A percentile compares a stretch with the other conserved stretches of the same genome.
Conservation (phyloP, 441 rosid genomes). For the Eutrema salsugineum region DNA sequence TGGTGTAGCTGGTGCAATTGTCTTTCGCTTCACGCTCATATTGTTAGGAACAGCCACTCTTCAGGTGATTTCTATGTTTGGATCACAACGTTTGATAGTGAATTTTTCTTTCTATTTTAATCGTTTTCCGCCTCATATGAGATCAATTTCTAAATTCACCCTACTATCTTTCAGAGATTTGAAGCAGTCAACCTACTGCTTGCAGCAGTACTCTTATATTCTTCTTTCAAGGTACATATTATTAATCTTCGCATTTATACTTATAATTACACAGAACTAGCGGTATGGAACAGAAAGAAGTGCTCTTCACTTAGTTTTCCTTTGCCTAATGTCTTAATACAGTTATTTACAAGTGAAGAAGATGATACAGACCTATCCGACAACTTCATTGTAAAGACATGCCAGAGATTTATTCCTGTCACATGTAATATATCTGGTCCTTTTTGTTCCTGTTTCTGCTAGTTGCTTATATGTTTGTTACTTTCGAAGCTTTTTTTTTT, state of each 20-base stretch:
- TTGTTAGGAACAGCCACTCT: conserved; percentile 87
- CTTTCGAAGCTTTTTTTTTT: conserved; percentile 8
- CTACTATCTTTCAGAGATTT: conserved; percentile 55
- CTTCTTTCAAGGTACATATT: conserved; percentile 73
- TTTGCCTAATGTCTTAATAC: conserved; percentile 8
- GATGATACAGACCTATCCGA: conserved; percentile 78
- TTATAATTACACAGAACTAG: background rate
- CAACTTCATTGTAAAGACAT: conserved; percentile 87
- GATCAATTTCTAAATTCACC: background rate
- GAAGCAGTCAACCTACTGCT: conserved; percentile 77
- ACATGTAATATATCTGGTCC: conserved; percentile 51
- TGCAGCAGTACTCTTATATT: conserved; percentile 78
- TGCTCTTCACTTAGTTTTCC: background rate
- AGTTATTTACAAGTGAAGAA: conserved; percentile 80
- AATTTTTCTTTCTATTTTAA: background rate
- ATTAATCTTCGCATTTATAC: conserved; percentile 26
- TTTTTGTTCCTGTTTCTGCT: background rate
- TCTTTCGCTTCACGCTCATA: conserved; percentile 74
- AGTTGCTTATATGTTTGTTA: background rate
- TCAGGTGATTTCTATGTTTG: conserved; percentile 51
- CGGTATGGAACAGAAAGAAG: background rate
- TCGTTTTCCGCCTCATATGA: background rate
- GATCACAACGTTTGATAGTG: background rate
- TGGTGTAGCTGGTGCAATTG: conserved; percentile 83
- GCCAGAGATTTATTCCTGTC: conserved; percentile 89